Conservation (phyloP, 345 rosid species). For the Populus ilicifolia region DNA sequence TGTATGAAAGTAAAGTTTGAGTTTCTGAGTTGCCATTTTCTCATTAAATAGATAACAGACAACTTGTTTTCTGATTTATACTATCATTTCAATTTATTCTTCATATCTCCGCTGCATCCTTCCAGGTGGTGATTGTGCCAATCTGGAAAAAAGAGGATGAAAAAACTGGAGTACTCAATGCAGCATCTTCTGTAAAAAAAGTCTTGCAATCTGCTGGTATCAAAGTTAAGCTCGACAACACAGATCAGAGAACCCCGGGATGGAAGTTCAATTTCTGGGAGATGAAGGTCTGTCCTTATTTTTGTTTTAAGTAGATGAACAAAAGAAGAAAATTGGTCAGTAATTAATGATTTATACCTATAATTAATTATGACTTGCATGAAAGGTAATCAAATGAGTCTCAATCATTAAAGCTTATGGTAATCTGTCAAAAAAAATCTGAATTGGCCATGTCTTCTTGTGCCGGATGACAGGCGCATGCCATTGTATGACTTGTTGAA, state of each 20-base stretch:
- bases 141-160: slow-evolving; percentile 82
- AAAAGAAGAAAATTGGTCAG: neutral
- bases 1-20: neutral
- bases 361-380: neutral
- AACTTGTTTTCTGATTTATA: neutral
- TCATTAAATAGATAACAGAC: neutral
- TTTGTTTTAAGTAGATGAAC: neutral
- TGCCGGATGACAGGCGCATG: neutral
- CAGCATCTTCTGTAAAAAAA: slow-evolving; percentile 63
- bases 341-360: neutral
- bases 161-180: slow-evolving; percentile 65
- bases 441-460: neutral
- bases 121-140: slow-evolving; percentile 76
- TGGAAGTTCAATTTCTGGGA: slow-evolving; percentile 99
- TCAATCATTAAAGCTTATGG: neutral
- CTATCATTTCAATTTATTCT: neutral
- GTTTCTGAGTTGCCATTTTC: neutral
- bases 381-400: neutral
- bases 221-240: slow-evolving; percentile 82
- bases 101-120: slow-evolving; percentile 8
- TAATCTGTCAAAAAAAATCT: neutral
- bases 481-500: neutral
- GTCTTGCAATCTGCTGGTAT: slow-evolving; percentile 56
- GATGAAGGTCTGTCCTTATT: slow-evolving; percentile 63
- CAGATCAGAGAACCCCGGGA: slow-evolving; percentile 78